Evolutionary conservation across 2,329 filamentous ascomycete species (phyloP).

Genomic region (Geosmithia putterillii): DNA sequence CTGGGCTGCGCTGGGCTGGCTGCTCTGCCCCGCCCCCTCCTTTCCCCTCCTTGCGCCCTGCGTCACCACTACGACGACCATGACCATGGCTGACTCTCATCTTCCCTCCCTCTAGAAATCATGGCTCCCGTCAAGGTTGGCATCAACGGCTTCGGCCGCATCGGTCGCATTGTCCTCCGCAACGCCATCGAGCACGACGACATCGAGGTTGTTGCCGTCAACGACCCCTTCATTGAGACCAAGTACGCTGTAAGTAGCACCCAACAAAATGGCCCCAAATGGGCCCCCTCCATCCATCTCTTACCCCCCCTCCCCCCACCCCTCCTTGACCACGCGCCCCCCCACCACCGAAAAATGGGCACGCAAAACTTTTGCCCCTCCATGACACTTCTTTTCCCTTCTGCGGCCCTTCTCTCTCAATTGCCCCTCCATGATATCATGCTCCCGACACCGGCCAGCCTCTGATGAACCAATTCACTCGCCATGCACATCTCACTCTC

Average conservation of each 20-base stretch:
- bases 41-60: slow-evolving; percentile 2
- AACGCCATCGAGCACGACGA: slow-evolving; percentile 86
- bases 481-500: background rate
- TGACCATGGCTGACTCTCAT: slow-evolving; percentile 1
- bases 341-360: slow-evolving; percentile 6
- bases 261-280: background rate
- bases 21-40: slow-evolving; percentile 1
- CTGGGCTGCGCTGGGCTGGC: background rate
- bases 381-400: background rate
- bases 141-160: slow-evolving; percentile 99
- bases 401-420: background rate
- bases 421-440: slow-evolving; percentile 4
- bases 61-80: background rate
- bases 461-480: background rate
- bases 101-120: slow-evolving; percentile 10
- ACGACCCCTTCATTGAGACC: slow-evolving; percentile 98
- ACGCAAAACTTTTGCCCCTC: slow-evolving; percentile 1
- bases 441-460: background rate
- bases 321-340: too few species aligned
- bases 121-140: slow-evolving; percentile 61
- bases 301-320: background rate
- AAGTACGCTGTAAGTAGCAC: slow-evolving; percentile 77
- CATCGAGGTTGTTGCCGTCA: slow-evolving; percentile 89
- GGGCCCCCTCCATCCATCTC: slow-evolving; percentile 1
- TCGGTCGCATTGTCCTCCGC: slow-evolving; percentile 98